These are phyloP conservation scores for Lomentospora prolificans DNA, from an alignment of 2,329 filamentous ascomycete genomes.

Conservation along the genomic window DNA sequence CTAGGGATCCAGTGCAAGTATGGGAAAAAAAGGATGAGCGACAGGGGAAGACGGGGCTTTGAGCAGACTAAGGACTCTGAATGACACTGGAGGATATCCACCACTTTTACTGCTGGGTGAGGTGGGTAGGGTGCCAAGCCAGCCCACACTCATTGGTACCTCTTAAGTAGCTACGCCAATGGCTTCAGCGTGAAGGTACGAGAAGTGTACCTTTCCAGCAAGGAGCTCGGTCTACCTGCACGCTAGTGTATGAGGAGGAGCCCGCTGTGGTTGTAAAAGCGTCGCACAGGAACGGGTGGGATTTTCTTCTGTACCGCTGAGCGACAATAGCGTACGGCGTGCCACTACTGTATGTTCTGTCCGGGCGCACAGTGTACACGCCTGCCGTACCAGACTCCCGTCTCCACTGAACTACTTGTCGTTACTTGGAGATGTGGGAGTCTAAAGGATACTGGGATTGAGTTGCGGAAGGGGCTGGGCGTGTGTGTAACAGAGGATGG, in stretches of 20 bases:
- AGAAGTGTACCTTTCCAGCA: not conserved
- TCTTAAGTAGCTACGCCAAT: not conserved
- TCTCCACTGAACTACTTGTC: not conserved
- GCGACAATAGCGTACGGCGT: not conserved
- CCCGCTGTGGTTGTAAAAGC: not conserved
- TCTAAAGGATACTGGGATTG: not conserved
- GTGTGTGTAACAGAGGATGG: not conserved
- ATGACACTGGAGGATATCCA: not conserved
- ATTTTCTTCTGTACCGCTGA: not conserved
- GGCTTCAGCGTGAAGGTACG: not conserved
- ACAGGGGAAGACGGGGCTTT: not conserved
- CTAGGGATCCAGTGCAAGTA: not conserved
- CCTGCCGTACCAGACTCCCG: not conserved
- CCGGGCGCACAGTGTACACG: not conserved
- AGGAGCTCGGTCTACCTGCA: not conserved
- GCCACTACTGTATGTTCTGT: not conserved
- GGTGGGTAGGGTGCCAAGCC: not conserved
- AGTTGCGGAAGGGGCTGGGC: not conserved
- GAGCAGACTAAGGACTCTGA: not conserved
- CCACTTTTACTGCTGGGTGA: not conserved
- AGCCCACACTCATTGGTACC: not conserved
- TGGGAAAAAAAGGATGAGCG: not conserved
- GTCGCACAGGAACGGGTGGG: not conserved
- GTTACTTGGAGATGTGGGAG: not conserved
- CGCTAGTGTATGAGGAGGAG: not conserved